Percentiles rank a stretch among this genome's conserved stretches.
These are phyloP conservation scores for Thymus mandschuricus DNA, from an alignment of 257 asterid species.

Conservation along the genomic window DNA sequence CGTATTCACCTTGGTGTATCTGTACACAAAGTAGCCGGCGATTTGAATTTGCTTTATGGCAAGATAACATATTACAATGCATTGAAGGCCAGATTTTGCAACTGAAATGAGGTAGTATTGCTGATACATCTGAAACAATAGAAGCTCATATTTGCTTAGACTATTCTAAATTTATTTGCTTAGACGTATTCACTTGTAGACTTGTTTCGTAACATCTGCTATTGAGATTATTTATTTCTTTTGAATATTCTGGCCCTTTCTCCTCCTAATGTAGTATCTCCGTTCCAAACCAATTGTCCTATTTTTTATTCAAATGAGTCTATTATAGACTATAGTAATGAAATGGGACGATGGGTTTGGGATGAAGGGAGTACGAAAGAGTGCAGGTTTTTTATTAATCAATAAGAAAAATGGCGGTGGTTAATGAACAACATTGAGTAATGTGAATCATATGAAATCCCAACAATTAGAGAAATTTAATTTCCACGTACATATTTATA, in stretches of 20 bases:
- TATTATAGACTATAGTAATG: no score
- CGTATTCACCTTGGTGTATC: conserved; percentile 59
- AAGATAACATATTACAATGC: not conserved
- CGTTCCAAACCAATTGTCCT: no score
- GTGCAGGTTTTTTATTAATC: not conserved
- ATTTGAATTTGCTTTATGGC: not conserved
- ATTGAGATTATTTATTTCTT: not conserved
- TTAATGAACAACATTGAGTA: no score
- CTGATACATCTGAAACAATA: conserved; percentile 17
- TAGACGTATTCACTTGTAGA: conserved; percentile 26
- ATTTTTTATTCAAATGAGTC: no score
- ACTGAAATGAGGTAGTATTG: conserved; percentile 26
- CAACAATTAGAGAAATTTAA: no score
- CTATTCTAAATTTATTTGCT: conserved; percentile 13
- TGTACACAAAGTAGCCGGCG: conserved; percentile 66
- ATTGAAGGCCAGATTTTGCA: conserved; percentile 21
- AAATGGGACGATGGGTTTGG: no score
- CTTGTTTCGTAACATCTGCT: conserved; percentile 19
- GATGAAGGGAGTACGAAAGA: not conserved
- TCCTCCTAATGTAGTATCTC: not conserved
- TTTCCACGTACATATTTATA: no score
- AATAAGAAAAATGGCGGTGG: not conserved
- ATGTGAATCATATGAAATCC: no score
- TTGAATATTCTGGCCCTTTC: not conserved
- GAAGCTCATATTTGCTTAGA: conserved; percentile 19